Evolutionary conservation across 768 basidiomycete genomes (phyloP), one percentile per base, ranked within the genome.

Genomic region (Pleurotus citrinopileatus): DNA sequence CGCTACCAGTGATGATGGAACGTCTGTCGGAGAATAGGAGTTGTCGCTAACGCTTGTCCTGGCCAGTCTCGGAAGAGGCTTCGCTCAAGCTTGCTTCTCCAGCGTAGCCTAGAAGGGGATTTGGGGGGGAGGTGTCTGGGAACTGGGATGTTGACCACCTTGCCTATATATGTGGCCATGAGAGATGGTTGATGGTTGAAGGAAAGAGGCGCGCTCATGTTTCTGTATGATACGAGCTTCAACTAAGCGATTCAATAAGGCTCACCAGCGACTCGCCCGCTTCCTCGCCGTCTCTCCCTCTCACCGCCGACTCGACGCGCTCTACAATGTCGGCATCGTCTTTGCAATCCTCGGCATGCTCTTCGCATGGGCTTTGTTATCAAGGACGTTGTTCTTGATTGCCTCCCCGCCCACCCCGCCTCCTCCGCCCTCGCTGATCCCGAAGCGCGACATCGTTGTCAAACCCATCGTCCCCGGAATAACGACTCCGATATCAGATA

Each of bases 401-500:
- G n/a, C n/a, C n/a, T n/a, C 6, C 29, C 29, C 29, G 13, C 29
- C 29, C 29, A n/a, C n/a, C n/a, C n/a, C n/a, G n/a, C n/a, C n/a
- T n/a, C n/a, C n/a, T n/a, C n/a, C n/a, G n/a, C n/a, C n/a, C n/a
- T n/a, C n/a, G n/a, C n/a, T n/a, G n/a, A n/a, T 40, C 13, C 38
- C 10, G 12, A 40, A 40, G 17, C 38, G 38, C 38, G 38, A 40
- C 12, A 12, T 40, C 5, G 38, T 7, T n/a, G 29, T 32, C 29
- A 32, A 25, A 5, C 45, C 27, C 26, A 19, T 47, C 6, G 84
- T 95, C 32, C 92, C 93, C 19, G 92, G 92, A 1, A 57, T 92
- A 5, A 95, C 90, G 2, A 81, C 89, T 1, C 92, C 92, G 1
- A 61, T 91, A n/a, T 68, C 70, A 22, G 84, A 94, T 62, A 63